A percentile compares a stretch with the other conserved stretches of the same genome.
phyloP scores from a whole-genome alignment of 2,329 filamentous ascomycete genomes.

The Fusarium xyrophilum region DNA sequence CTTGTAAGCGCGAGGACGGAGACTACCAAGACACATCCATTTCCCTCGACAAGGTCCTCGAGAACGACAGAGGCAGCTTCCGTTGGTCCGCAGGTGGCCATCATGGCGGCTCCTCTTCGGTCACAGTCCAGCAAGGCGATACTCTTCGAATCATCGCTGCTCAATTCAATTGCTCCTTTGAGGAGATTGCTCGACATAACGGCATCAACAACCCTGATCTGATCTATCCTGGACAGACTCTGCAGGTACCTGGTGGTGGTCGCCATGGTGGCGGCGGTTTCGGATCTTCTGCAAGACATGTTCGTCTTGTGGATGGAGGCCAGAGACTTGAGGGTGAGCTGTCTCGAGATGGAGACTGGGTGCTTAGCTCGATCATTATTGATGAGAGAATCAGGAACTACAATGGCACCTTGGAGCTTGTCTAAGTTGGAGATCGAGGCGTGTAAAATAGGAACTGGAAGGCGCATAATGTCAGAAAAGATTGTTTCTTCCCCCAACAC shows the following conservation, averaged over 20 bases:
- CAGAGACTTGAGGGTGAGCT: constrained; percentile 47
- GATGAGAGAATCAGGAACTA: constrained; percentile 48
- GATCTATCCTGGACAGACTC: constrained; percentile 52
- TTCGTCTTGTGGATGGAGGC: constrained; percentile 48
- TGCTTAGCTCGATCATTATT: constrained; percentile 42
- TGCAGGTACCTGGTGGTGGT: constrained; percentile 46
- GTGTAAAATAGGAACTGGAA: neutral
- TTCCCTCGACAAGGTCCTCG: constrained; percentile 47
- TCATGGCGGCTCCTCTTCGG: constrained; percentile 33
- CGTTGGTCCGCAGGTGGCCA: constrained; percentile 44
- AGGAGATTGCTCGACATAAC: constrained; percentile 51
- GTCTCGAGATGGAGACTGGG: constrained; percentile 43
- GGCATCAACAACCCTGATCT: constrained; percentile 51
- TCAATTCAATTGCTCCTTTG: constrained; percentile 44
- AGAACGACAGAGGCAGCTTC: constrained; percentile 49
- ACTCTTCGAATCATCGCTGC: constrained; percentile 50
- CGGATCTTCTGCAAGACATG: constrained; percentile 45
- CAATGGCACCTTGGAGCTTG: constrained; percentile 40
- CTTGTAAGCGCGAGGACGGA: constrained; percentile 46
- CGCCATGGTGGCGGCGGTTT: constrained; percentile 41
- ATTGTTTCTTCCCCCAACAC: neutral
- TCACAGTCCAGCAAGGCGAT: constrained; percentile 52
- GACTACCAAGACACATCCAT: constrained; percentile 46
- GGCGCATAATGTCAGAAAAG: neutral
- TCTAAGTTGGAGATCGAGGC: neutral